Evolutionary conservation across 2,329 filamentous ascomycete genomes (phyloP).

Genomic region (Curvularia sp.): DNA sequence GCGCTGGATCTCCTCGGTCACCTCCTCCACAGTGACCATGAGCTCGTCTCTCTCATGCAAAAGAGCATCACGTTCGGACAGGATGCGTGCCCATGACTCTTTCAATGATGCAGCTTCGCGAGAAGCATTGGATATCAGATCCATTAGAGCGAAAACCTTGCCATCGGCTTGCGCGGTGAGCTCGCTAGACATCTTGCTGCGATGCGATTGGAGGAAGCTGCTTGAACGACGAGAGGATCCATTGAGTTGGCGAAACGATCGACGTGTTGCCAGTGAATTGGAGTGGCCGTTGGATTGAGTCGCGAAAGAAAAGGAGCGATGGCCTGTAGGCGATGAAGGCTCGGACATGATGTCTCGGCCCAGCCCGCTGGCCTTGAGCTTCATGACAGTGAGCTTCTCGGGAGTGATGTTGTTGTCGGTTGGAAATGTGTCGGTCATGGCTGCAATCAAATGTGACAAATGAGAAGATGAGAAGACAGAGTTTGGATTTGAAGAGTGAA

Average conservation of each 20-base stretch:
- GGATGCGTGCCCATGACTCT: constrained; percentile 35
- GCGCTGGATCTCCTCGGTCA: constrained; percentile 34
- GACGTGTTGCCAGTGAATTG: constrained; percentile 23
- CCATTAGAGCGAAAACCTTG: constrained; percentile 41
- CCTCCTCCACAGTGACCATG: constrained; percentile 29
- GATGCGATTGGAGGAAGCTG: constrained; percentile 35
- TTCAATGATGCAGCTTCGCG: constrained; percentile 35
- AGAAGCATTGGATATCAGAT: constrained; percentile 37
- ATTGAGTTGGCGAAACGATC: constrained; percentile 29
- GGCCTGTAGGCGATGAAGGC: constrained; percentile 26
- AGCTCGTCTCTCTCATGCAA: constrained; percentile 32
- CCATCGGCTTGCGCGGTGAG: constrained; percentile 35
- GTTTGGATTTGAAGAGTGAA: background rate
- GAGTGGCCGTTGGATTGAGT: constrained; percentile 9
- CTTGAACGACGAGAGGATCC: constrained; percentile 30
- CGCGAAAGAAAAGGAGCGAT: constrained; percentile 23
- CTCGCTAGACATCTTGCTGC: constrained; percentile 36
- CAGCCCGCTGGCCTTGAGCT: constrained; percentile 30
- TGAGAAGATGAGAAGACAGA: background rate
- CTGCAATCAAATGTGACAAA: background rate
- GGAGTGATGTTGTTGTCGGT: constrained; percentile 25
- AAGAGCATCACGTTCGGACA: constrained; percentile 38
- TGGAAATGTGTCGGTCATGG: constrained; percentile 14
- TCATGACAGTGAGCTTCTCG: constrained; percentile 35
- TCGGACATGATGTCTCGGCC: constrained; percentile 35